These are phyloP conservation scores for Uronychia setigera DNA, from an alignment of 73 alveolate species.

Conservation along the genomic window DNA sequence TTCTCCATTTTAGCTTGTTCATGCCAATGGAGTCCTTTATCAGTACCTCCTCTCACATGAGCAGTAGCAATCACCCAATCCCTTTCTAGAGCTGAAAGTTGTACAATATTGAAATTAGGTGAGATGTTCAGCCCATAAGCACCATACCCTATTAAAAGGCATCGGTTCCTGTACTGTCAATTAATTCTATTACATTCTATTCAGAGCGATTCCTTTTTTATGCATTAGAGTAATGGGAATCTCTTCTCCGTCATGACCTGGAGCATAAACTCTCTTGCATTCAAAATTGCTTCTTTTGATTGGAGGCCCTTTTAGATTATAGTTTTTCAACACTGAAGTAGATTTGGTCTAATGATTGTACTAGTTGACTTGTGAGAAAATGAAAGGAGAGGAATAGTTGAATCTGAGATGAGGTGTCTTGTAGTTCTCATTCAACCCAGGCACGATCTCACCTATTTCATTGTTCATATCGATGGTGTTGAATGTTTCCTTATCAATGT, in stretches of 20 bases:
- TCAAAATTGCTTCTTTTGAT: constrained; percentile 63
- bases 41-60: constrained; percentile 94
- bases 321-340: constrained; percentile 39
- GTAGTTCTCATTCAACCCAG: constrained; percentile 78
- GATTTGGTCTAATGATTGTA: constrained; percentile 57
- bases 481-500: constrained; percentile 42
- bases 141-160: constrained; percentile 73
- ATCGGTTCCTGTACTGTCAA: constrained; percentile 10
- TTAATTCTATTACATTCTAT: constrained; percentile 9
- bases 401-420: constrained; percentile 57
- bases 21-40: constrained; percentile 90
- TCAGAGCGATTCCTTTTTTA: constrained; percentile 39
- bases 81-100: constrained; percentile 80
- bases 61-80: constrained; percentile 91
- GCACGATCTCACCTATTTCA: constrained; percentile 70
- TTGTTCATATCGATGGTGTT: constrained; percentile 42
- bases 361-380: constrained; percentile 60
- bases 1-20: constrained; percentile 70
- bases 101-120: constrained; percentile 66
- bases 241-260: constrained; percentile 80
- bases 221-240: constrained; percentile 79
- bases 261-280: constrained; percentile 69
- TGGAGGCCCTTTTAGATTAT: constrained; percentile 70
- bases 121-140: constrained; percentile 82
- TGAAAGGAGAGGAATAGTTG: constrained; percentile 72